A percentile compares a stretch with the other conserved stretches of the same genome.
phyloP scores from a whole-genome alignment of 164 flowering plant genomes.

The Macadamia integrifolia region DNA sequence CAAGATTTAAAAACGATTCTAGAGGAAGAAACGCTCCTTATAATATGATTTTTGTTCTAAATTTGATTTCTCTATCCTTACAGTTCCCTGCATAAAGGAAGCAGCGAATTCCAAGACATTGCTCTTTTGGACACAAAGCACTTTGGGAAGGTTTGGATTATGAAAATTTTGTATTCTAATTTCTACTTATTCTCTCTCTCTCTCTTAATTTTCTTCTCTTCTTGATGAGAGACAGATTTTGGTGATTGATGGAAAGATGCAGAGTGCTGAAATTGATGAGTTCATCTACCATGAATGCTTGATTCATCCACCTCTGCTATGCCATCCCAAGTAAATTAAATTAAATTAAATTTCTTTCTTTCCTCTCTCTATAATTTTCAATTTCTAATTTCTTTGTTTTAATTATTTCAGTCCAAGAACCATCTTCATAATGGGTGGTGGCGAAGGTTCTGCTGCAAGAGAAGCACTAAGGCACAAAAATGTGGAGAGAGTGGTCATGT shows the following conservation, averaged over 20 bases:
- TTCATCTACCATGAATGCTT: slow-evolving; percentile 83
- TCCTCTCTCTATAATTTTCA: neutral
- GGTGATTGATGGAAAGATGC: slow-evolving; percentile 93
- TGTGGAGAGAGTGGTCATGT: slow-evolving; percentile 75
- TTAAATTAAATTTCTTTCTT: neutral
- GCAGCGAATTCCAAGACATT: slow-evolving; percentile 65
- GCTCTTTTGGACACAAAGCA: slow-evolving; percentile 80
- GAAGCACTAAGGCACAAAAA: slow-evolving; percentile 65
- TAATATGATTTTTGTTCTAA: neutral
- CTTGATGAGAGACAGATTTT: slow-evolving; percentile 35
- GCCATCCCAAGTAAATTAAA: slow-evolving; percentile 53
- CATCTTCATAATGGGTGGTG: slow-evolving; percentile 92
- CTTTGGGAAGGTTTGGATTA: slow-evolving; percentile 60
- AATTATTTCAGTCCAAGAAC: slow-evolving; percentile 51
- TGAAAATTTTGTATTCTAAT: neutral
- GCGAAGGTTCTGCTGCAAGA: slow-evolving; percentile 90
- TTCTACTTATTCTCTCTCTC: neutral
- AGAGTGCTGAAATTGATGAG: slow-evolving; percentile 81
- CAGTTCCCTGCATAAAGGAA: slow-evolving; percentile 57
- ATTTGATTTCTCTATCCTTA: neutral
- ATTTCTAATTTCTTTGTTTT: neutral
- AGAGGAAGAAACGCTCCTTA: no score
- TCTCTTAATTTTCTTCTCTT: neutral
- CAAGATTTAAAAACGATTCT: no score
- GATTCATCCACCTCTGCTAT: slow-evolving; percentile 73